These are phyloP conservation scores for Globisporangium nunn DNA, from an alignment of 352 stramenopile genomes.

Conservation along the genomic window DNA sequence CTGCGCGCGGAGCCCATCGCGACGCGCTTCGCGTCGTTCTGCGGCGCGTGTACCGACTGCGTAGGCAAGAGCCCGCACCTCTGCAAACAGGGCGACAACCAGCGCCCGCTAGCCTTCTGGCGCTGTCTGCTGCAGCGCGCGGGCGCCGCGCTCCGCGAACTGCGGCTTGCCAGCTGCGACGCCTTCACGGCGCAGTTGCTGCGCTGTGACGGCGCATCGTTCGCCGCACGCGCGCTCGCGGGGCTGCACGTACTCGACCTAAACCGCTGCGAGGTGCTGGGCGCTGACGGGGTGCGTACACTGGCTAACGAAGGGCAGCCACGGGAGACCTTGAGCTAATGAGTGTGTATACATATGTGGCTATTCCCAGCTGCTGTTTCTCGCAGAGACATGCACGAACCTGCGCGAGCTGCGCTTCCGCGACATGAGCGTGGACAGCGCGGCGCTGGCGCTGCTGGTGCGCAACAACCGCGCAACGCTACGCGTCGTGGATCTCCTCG, in stretches of 20 bases:
- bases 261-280: constrained; percentile 41
- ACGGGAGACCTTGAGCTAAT: neutral
- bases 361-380: constrained; percentile 14
- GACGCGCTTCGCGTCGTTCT: constrained; percentile 45
- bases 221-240: constrained; percentile 21
- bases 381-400: constrained; percentile 35
- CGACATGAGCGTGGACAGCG: constrained; percentile 62
- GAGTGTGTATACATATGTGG: neutral
- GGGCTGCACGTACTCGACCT: constrained; percentile 53
- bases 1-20: constrained; percentile 42
- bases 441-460: constrained; percentile 42
- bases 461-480: constrained; percentile 37
- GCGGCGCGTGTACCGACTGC: constrained; percentile 45
- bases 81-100: constrained; percentile 31
- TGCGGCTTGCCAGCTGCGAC: constrained; percentile 50
- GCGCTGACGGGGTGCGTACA: constrained; percentile 25
- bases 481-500: constrained; percentile 59
- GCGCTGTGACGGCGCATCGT: constrained; percentile 4
- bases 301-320: neutral
- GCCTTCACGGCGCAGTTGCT: constrained; percentile 37
- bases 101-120: constrained; percentile 44
- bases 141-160: constrained; percentile 23
- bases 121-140: constrained; percentile 33
- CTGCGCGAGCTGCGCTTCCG: constrained; percentile 58
- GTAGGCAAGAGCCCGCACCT: constrained; percentile 41